These are phyloP conservation scores for Alternaria longipes DNA, from an alignment of 2,329 filamentous ascomycete species.

Conservation along the genomic window DNA sequence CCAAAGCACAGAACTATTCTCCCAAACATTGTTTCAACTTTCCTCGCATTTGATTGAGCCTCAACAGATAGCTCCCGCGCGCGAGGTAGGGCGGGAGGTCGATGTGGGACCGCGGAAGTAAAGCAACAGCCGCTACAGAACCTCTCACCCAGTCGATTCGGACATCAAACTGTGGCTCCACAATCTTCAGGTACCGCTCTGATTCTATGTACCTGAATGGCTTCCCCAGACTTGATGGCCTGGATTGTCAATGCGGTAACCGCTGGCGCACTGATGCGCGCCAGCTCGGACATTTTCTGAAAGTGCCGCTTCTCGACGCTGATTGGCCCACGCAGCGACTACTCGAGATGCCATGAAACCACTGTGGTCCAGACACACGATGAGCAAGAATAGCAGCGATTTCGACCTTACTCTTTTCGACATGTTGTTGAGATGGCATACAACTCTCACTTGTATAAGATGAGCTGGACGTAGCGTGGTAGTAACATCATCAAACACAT, in stretches of 20 bases:
- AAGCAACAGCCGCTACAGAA: slow-evolving; percentile 37
- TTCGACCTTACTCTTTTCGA: slow-evolving; percentile 33
- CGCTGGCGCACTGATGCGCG: slow-evolving; percentile 47
- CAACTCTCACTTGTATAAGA: slow-evolving; percentile 40
- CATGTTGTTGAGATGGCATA: slow-evolving; percentile 29
- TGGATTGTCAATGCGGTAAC: slow-evolving; percentile 43
- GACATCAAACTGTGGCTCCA: slow-evolving; percentile 33
- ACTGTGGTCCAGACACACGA: slow-evolving; percentile 37
- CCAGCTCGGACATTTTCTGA: slow-evolving; percentile 48
- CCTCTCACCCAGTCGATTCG: slow-evolving; percentile 42
- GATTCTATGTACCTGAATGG: slow-evolving; percentile 38
- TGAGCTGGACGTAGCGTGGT: slow-evolving; percentile 25
- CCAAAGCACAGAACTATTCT: slow-evolving; percentile 21
- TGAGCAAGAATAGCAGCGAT: slow-evolving; percentile 48
- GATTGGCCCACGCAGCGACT: slow-evolving; percentile 51
- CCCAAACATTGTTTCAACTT: slow-evolving; percentile 23
- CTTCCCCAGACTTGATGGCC: slow-evolving; percentile 35
- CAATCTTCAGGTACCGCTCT: slow-evolving; percentile 29
- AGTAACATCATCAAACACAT: slow-evolving; percentile 44
- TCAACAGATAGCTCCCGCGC: slow-evolving; percentile 52
- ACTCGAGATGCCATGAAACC: slow-evolving; percentile 51
- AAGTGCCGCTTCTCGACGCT: slow-evolving; percentile 37
- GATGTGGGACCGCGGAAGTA: slow-evolving; percentile 47
- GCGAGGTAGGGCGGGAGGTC: slow-evolving; percentile 45
- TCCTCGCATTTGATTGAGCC: slow-evolving; percentile 46